Conservation (phyloP, 495 filamentous ascomycete species). For the Copromyces sp. region DNA sequence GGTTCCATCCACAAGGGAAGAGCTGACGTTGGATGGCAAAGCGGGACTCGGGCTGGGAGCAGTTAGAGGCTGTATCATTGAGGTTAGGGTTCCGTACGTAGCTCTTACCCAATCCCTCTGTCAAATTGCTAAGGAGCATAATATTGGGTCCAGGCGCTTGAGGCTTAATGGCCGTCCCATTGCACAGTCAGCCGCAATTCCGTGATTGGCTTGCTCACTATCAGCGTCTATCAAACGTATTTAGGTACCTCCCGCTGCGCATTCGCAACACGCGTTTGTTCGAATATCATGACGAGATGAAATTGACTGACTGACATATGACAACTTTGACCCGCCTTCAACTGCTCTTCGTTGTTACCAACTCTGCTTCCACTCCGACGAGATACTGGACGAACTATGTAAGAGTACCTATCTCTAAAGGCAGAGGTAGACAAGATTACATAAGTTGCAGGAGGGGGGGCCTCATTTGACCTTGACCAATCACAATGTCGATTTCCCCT, state of each 20-base stretch:
- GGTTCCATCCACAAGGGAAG: neutral
- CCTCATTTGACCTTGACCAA: neutral
- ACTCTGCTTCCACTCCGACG: too few species aligned
- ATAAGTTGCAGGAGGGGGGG: neutral
- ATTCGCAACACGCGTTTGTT: neutral
- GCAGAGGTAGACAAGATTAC: neutral
- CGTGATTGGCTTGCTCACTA: neutral
- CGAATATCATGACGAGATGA: neutral
- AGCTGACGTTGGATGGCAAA: conserved; percentile 14
- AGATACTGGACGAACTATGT: too few species aligned
- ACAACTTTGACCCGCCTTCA: neutral
- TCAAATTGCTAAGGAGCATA: conserved; percentile 5
- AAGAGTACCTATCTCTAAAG: too few species aligned
- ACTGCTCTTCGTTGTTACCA: neutral
- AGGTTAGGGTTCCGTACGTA: neutral
- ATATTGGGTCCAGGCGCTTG: neutral
- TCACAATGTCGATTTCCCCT: neutral
- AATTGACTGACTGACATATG: neutral
- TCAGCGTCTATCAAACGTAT: neutral
- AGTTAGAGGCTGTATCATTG: neutral
- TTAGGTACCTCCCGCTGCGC: neutral
- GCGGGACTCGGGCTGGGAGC: neutral
- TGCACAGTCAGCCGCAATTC: conserved; percentile 11
- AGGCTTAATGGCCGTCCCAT: conserved; percentile 8
- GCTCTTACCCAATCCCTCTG: neutral